These are phyloP conservation scores for Starmerella apis DNA, from an alignment of 805 yeast species.

Conservation along the genomic window DNA sequence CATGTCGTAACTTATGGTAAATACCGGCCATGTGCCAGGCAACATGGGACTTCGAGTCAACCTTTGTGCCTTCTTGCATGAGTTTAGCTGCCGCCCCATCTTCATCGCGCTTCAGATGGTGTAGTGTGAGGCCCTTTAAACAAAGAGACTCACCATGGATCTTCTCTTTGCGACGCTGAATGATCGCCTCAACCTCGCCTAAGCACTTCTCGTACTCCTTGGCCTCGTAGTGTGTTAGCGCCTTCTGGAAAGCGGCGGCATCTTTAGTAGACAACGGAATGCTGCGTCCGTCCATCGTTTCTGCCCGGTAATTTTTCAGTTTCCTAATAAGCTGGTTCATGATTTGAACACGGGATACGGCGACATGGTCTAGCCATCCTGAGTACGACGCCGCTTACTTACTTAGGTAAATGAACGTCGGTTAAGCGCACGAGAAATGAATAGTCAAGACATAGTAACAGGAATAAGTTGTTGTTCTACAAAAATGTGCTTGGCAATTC, in stretches of 20 bases:
- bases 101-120: constrained; percentile 45
- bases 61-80: constrained; percentile 50
- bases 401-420: background rate
- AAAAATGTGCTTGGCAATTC: no score
- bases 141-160: constrained; percentile 69
- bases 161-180: constrained; percentile 56
- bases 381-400: background rate
- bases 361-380: background rate
- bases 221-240: constrained; percentile 68
- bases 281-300: constrained; percentile 18
- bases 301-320: constrained; percentile 4
- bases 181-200: constrained; percentile 58
- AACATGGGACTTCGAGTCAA: constrained; percentile 53
- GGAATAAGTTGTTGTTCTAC: no score
- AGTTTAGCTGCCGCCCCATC: constrained; percentile 26
- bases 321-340: background rate
- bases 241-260: constrained; percentile 65
- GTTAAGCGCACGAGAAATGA: background rate
- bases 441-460: background rate
- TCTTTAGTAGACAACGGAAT: constrained; percentile 41
- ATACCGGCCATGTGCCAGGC: constrained; percentile 81
- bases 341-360: background rate
- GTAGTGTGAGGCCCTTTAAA: constrained; percentile 65
- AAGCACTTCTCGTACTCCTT: constrained; percentile 82
- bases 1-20: constrained; percentile 57